Percentiles rank a stretch among this genome's conserved stretches.
Evolutionary conservation across 805 yeast genomes (phyloP).

Genomic region (Metschnikowia lochheadii): DNA sequence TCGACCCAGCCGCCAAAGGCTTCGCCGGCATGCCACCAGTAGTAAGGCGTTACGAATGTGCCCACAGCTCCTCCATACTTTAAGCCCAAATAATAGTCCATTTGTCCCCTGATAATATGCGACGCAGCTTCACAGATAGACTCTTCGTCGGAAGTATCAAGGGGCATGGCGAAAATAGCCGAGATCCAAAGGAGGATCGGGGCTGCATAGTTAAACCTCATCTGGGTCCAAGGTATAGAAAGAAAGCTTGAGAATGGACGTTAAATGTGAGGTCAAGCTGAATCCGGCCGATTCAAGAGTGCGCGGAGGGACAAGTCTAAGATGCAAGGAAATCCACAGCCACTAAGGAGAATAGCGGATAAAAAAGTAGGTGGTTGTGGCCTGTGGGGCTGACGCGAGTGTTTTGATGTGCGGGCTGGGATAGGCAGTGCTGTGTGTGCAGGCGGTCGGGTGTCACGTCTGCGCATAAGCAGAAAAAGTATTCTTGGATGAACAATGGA

Average conservation of each 20-base stretch:
- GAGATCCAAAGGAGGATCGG: slow-evolving; percentile 6
- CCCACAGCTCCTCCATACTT: slow-evolving; percentile 44
- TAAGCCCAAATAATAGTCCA: slow-evolving; percentile 44
- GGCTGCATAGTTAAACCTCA: not conserved
- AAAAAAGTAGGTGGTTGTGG: not conserved
- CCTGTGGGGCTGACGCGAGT: slow-evolving; percentile 2
- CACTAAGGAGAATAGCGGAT: not conserved
- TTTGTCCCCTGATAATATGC: slow-evolving; percentile 33
- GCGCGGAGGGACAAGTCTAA: not conserved
- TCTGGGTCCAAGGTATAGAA: not conserved
- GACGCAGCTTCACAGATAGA: slow-evolving; percentile 42
- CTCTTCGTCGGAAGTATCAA: slow-evolving; percentile 36
- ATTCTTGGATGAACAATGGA: not conserved
- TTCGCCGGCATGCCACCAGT: slow-evolving; percentile 54
- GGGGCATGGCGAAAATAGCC: slow-evolving; percentile 8
- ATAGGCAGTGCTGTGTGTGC: slow-evolving; percentile 2
- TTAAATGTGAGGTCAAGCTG: too few species aligned
- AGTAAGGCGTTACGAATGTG: slow-evolving; percentile 42
- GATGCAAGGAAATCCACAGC: not conserved
- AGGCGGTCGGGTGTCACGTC: not conserved
- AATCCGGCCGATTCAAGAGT: not conserved
- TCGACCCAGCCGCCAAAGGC: slow-evolving; percentile 47
- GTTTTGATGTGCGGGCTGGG: not conserved
- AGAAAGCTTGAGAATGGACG: not conserved
- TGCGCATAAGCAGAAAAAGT: not conserved